Base-by-base conservation (phyloP, 805 yeast species). In the Kodamaea fukazawae region DNA sequence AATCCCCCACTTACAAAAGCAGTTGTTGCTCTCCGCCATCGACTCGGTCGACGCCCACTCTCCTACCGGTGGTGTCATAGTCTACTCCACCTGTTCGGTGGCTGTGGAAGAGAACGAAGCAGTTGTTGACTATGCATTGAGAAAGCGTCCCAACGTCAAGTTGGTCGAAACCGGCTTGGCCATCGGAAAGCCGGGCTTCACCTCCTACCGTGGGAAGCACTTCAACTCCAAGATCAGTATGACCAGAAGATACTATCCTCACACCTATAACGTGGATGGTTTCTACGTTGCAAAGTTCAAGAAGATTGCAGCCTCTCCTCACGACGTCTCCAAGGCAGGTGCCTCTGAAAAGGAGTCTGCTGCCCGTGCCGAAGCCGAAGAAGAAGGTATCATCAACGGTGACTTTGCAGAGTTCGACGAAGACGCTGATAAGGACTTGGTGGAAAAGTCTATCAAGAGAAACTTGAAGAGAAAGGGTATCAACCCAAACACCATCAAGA, bases 81-180 rank as follows among this genome's bases (percentile, higher is more conserved):
- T 95, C 6, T 93, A 93, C 68, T 93, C 99, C 6, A 93, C 99
- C 1, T 93, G 99, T 76, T 91, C 98, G 10, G 93, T 93, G 44
- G 95, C 95, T 55, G 97, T 93, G 35, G 99, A 93, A 55, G 99
- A 93, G 69, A 90, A 93, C 65, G 99, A 93, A 70, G 85, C 96
- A 15, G 99, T 93, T 42, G 96, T 93, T n/a, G 96, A 91, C 65
- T 93, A 93, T 57, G 98, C 96, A 16, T 75, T 93, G 53, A 80
- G 96, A 61, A 91, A 93, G 63, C 81, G 99, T 61, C 96, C 98
- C 26, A 93, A 93, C 57, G 97, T 93, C 32, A 87, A 85, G 61
- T 77, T 93, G 32, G 97, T 93, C 9, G 97, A 91, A 10, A 77
- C 97, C 17, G 96, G 91, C 10, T 75, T 93, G 50, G 86, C 80